These are phyloP conservation scores for Neurospora tetrasperma DNA, from an alignment of 495 filamentous ascomycete genomes.

Conservation along the genomic window DNA sequence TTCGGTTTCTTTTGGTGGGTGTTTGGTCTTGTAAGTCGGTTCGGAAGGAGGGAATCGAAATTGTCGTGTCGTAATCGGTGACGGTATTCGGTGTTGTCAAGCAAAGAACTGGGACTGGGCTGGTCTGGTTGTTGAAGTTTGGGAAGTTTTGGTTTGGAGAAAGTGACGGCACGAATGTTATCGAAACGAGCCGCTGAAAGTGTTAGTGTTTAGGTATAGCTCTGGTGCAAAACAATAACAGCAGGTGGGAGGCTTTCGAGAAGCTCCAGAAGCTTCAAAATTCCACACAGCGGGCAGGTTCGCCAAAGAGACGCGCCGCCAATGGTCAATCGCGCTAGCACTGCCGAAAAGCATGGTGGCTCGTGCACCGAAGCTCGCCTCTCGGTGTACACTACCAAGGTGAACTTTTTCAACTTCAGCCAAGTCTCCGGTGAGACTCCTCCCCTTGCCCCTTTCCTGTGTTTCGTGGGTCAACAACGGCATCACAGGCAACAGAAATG, in stretches of 20 bases:
- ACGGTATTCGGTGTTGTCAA: slow-evolving; percentile 1
- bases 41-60: background rate
- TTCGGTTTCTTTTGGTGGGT: background rate
- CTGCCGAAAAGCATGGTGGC: background rate
- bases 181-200: background rate
- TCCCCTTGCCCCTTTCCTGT: background rate
- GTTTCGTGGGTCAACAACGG: background rate
- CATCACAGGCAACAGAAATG: background rate
- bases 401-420: background rate
- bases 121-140: background rate
- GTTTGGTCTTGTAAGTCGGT: background rate
- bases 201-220: background rate
- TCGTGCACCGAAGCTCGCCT: background rate
- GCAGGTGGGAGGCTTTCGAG: background rate
- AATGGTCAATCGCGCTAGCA: background rate
- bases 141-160: background rate
- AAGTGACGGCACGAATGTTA: background rate
- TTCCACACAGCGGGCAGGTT: slow-evolving; percentile 8
- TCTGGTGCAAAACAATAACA: background rate
- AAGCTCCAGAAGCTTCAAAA: slow-evolving; percentile 20
- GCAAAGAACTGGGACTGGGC: background rate
- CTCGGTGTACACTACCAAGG: background rate
- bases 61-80: background rate
- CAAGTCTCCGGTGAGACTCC: background rate
- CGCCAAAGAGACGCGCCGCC: background rate